Evolutionary conservation across 2,329 filamentous ascomycete genomes (phyloP).

Genomic region (Alternaria burnsii): DNA sequence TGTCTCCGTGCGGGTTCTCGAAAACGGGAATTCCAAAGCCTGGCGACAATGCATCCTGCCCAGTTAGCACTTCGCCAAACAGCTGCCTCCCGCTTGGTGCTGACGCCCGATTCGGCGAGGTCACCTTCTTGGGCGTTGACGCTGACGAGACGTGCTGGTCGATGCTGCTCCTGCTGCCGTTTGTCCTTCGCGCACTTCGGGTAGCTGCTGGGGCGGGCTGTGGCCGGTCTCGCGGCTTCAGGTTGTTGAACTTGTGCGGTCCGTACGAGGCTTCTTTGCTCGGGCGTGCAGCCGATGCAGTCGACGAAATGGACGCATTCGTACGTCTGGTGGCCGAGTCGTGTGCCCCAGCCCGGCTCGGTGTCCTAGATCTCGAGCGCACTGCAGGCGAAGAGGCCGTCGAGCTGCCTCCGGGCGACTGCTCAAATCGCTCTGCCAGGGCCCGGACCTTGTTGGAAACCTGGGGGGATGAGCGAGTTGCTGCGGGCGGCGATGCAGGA

Average conservation of each 20-base stretch:
- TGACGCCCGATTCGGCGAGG: conserved; percentile 35
- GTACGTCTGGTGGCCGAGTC: conserved; percentile 23
- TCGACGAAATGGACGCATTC: conserved; percentile 35
- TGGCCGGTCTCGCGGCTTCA: conserved; percentile 47
- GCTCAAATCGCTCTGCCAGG: conserved; percentile 50
- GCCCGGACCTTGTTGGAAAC: conserved; percentile 46
- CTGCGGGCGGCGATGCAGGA: conserved; percentile 37
- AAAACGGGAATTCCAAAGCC: conserved; percentile 46
- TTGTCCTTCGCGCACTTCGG: conserved; percentile 34
- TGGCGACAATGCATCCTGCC: conserved; percentile 40
- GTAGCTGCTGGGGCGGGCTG: conserved; percentile 46
- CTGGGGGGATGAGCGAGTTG: conserved; percentile 32
- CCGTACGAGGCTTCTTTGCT: conserved; percentile 45
- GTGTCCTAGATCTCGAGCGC: conserved; percentile 33
- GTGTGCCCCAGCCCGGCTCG: conserved; percentile 23
- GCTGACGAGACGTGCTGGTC: conserved; percentile 36
- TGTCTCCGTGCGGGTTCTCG: conserved; percentile 24
- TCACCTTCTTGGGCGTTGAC: conserved; percentile 34
- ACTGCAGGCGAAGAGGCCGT: conserved; percentile 30
- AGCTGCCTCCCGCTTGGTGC: conserved; percentile 40
- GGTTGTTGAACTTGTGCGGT: conserved; percentile 47
- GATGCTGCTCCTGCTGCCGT: conserved; percentile 37
- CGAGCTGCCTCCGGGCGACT: conserved; percentile 37
- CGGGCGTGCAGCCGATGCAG: conserved; percentile 38
- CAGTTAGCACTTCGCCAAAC: conserved; percentile 49